A percentile compares a stretch with the other conserved stretches of the same genome.
phyloP scores from a whole-genome alignment of 2,329 filamentous ascomycete genomes.

The Microsporum audouinii region DNA sequence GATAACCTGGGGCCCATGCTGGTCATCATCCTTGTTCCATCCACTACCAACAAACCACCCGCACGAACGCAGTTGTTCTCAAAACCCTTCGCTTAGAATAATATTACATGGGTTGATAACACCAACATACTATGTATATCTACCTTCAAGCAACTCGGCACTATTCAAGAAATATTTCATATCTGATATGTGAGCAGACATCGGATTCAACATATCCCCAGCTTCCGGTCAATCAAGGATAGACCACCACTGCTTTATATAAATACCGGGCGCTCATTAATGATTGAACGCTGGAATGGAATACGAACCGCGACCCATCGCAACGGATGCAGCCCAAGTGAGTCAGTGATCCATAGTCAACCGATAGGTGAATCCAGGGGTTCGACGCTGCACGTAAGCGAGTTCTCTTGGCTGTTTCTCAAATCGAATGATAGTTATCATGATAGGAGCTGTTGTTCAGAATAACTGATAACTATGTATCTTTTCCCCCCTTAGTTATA shows the following conservation, averaged over 20 bases:
- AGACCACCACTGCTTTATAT: too few relatives aligned
- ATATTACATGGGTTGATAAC: neutral
- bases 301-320: neutral
- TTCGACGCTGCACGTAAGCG: neutral
- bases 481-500: too few relatives aligned
- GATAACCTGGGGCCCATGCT: neutral
- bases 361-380: neutral
- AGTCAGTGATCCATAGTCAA: neutral
- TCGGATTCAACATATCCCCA: too few relatives aligned
- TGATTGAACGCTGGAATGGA: neutral
- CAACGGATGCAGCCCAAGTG: neutral
- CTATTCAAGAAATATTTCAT: too few relatives aligned
- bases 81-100: neutral
- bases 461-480: too few relatives aligned
- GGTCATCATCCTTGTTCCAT: neutral
- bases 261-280: too few relatives aligned
- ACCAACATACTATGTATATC: neutral
- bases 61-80: neutral
- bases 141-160: too few relatives aligned
- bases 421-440: too few relatives aligned
- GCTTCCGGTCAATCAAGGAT: too few relatives aligned
- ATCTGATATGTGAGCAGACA: too few relatives aligned
- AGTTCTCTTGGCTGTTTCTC: neutral
- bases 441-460: too few relatives aligned
- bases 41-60: neutral